phyloP scores from a whole-genome alignment of 495 filamentous ascomycete genomes.

The Alectoria sarmentosa region DNA sequence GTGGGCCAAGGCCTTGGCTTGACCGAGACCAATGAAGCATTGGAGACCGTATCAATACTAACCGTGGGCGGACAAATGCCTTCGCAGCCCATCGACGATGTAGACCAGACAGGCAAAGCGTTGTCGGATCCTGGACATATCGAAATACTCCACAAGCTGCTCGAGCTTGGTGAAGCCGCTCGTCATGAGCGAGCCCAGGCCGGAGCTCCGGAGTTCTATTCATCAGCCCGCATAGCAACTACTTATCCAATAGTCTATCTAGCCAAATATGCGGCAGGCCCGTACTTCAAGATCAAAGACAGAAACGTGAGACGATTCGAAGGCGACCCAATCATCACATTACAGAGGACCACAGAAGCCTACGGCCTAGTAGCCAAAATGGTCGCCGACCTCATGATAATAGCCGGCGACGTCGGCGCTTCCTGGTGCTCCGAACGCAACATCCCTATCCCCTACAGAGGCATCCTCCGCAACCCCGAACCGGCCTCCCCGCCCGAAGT shows the following conservation, averaged over 20 bases:
- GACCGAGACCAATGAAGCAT: conserved; percentile 17
- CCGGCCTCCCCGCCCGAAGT: conserved; percentile 30
- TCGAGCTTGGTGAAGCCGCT: conserved; percentile 14
- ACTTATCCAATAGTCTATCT: conserved; percentile 5
- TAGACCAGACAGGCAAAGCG: conserved; percentile 23
- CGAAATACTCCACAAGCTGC: conserved; percentile 13
- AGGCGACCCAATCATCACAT: conserved; percentile 19
- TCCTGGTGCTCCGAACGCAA: conserved; percentile 65
- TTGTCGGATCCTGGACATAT: conserved; percentile 8
- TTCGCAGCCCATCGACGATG: neutral
- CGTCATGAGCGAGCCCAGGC: conserved; percentile 5
- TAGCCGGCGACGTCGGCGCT: conserved; percentile 66
- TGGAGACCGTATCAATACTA: neutral
- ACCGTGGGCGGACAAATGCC: conserved; percentile 18
- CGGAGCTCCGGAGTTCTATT: neutral
- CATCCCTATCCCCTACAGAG: conserved; percentile 74
- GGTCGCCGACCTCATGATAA: conserved; percentile 63
- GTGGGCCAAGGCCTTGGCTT: conserved; percentile 32
- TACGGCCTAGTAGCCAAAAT: conserved; percentile 28
- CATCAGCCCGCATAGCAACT: neutral
- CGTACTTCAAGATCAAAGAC: neutral
- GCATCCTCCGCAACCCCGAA: conserved; percentile 54
- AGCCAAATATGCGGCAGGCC: neutral
- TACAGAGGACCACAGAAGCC: conserved; percentile 12
- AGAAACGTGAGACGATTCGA: conserved; percentile 5